phyloP scores from a whole-genome alignment of 169 alveolate species.

The Cryptosporidium viatorum region DNA sequence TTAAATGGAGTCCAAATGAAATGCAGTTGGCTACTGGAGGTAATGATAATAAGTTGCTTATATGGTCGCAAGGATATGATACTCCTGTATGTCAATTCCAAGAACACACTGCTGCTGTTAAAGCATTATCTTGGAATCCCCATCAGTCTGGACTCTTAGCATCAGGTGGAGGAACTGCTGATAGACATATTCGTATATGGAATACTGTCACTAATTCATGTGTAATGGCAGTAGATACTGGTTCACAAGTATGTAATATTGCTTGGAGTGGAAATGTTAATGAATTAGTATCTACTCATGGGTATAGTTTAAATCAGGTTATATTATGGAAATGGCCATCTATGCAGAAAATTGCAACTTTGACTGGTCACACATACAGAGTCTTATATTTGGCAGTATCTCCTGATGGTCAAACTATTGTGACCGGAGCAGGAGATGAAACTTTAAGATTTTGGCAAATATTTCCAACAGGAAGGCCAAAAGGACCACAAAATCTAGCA shows the following conservation, averaged over 20 bases:
- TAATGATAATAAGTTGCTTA: constrained; percentile 93
- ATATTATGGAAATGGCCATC: constrained; percentile 94
- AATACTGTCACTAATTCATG: constrained; percentile 88
- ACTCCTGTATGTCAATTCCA: constrained; percentile 83
- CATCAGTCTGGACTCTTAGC: constrained; percentile 93
- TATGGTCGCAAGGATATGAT: constrained; percentile 90
- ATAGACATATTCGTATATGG: constrained; percentile 95
- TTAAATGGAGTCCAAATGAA: constrained; percentile 91
- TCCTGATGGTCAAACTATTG: constrained; percentile 95
- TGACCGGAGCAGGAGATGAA: constrained; percentile 96
- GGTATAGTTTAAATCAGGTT: constrained; percentile 93
- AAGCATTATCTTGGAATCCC: constrained; percentile 97
- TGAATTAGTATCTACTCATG: constrained; percentile 96
- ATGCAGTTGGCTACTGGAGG: constrained; percentile 94
- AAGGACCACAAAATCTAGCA: constrained; percentile 73
- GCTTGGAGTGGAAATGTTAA: constrained; percentile 92
- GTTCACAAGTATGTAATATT: constrained; percentile 94
- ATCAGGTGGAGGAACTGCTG: constrained; percentile 98
- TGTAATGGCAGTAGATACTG: constrained; percentile 90
- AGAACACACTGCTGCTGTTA: constrained; percentile 92
- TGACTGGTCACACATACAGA: constrained; percentile 93
- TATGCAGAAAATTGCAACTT: constrained; percentile 85
- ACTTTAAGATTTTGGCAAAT: constrained; percentile 94
- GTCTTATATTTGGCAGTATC: constrained; percentile 93
- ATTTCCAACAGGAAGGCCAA: constrained; percentile 84